Evolutionary conservation across 2,329 filamentous ascomycete species (phyloP).

Genomic region (Pseudocercospora crystallina): DNA sequence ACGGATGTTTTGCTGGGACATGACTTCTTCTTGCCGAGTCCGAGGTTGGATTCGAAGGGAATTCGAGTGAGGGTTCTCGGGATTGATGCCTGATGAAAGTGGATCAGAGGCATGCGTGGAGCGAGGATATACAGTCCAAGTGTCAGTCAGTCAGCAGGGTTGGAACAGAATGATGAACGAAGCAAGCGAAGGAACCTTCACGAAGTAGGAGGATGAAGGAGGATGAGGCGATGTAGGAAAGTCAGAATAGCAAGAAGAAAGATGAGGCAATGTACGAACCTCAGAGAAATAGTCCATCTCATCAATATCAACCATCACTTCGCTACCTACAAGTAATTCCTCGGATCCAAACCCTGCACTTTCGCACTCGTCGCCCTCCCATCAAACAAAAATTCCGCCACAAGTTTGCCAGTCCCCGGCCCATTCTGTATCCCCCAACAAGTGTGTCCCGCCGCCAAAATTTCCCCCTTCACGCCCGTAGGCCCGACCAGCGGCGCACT

Average conservation of each 20-base stretch:
- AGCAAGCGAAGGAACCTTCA: no score
- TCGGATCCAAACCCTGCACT: slow-evolving; percentile 43
- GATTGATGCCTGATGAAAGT: neutral
- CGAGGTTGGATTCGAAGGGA: slow-evolving; percentile 25
- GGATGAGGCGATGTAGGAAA: no score
- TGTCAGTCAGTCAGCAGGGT: no score
- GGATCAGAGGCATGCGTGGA: no score
- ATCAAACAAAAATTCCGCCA: slow-evolving; percentile 50
- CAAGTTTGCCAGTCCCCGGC: slow-evolving; percentile 65
- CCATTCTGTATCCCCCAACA: slow-evolving; percentile 99
- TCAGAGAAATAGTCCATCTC: neutral
- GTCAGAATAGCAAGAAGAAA: no score
- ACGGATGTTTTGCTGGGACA: slow-evolving; percentile 20
- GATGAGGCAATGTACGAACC: no score
- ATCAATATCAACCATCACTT: neutral
- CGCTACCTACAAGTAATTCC: slow-evolving; percentile 21
- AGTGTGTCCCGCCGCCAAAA: slow-evolving; percentile 85
- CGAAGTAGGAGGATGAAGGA: no score
- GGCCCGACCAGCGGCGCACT: slow-evolving; percentile 72
- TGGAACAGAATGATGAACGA: no score
- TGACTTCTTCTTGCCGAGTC: slow-evolving; percentile 24
- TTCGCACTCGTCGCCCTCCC: slow-evolving; percentile 44
- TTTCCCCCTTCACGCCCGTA: slow-evolving; percentile 70
- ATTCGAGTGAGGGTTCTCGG: slow-evolving; percentile 21
- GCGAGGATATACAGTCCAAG: no score